A percentile compares a stretch with the other conserved stretches of the same genome.
These are phyloP conservation scores for Geotrichum macrosporum DNA, from an alignment of 1,139 yeast species.

Conservation along the genomic window DNA sequence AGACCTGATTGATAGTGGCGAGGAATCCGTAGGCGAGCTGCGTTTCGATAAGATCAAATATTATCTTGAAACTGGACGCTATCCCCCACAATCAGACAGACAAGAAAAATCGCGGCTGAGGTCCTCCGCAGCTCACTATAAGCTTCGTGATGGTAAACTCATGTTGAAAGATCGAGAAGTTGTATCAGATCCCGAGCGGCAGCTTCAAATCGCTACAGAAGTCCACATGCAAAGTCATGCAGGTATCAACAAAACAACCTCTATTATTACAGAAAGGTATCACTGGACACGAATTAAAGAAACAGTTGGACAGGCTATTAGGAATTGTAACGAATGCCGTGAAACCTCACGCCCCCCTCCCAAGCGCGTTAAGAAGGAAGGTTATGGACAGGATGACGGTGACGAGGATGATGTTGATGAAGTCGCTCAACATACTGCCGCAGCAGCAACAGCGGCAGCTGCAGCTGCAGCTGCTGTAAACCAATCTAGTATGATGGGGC, in stretches of 20 bases:
- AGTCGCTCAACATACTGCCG: slow-evolving; percentile 19
- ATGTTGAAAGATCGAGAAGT: slow-evolving; percentile 80
- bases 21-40: slow-evolving; percentile 51
- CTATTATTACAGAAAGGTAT: slow-evolving; percentile 68
- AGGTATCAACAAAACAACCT: slow-evolving; percentile 84
- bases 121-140: slow-evolving; percentile 75
- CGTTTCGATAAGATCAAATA: slow-evolving; percentile 73
- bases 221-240: slow-evolving; percentile 67
- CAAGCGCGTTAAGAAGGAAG: slow-evolving; percentile 22
- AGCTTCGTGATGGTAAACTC: slow-evolving; percentile 64
- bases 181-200: slow-evolving; percentile 67
- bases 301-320: slow-evolving; percentile 75
- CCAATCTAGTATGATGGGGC: slow-evolving; percentile 2
- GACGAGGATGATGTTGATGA: slow-evolving; percentile 13
- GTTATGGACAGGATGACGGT: slow-evolving; percentile 14
- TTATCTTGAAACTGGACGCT: slow-evolving; percentile 77
- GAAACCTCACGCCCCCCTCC: slow-evolving; percentile 38
- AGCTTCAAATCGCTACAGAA: slow-evolving; percentile 66
- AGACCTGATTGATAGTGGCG: slow-evolving; percentile 46
- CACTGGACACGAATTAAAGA: slow-evolving; percentile 92
- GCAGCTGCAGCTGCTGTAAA: slow-evolving; percentile 26
- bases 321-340: slow-evolving; percentile 72
- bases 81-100: slow-evolving; percentile 77
- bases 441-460: slow-evolving; percentile 27
- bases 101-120: slow-evolving; percentile 84